Evolutionary conservation across 352 stramenopile genomes (phyloP), one percentile per base, ranked within the genome.

Genomic region (Phytophthora cactorum): DNA sequence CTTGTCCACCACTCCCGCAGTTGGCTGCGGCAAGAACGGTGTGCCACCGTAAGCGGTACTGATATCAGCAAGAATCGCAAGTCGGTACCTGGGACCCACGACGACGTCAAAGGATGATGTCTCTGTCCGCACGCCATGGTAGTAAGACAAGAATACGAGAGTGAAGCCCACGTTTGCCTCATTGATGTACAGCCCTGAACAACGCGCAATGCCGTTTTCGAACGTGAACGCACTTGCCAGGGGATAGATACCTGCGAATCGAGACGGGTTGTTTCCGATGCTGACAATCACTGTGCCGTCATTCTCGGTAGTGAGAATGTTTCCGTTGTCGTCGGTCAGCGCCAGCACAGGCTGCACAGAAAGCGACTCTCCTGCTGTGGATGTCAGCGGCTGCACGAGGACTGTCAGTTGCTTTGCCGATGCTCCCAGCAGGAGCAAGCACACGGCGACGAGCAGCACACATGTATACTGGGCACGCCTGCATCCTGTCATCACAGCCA

Each of bases 1-100:
- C 52, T 77, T 81, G 58, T 97, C 89, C 5, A 97, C 88, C 15
- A 97, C 81, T 22, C 71, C 84, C 2, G 82, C 82, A n/a, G 73
- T 70, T 7, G 90, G 89, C 55, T 96, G 89, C 1, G 89, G 89
- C 22, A 81, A 70, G 59, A 97, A 96, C 0, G 82, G 66, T 9
- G 76, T 89, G 2, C 90, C 90, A 56, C 89, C 86, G 44, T 82
- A 93, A 4, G 90, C 88, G 2, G 79, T 95, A 78, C 84, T 92
- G 49, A 93, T 81, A 64, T 95, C 82, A 17, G 85, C 69, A 41
- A 82, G 56, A 66, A 96, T 88, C 25, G 70, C 66, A 27, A 97
- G 74, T 17, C 71, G 73, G 59, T 88, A 90, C 5, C 72, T 70
- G 8, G 77, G 66, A 7, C 88, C 89, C 4, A 96, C 73, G 0